phyloP scores from a whole-genome alignment of 352 stramenopile genomes.

The Pythium guiyangense region DNA sequence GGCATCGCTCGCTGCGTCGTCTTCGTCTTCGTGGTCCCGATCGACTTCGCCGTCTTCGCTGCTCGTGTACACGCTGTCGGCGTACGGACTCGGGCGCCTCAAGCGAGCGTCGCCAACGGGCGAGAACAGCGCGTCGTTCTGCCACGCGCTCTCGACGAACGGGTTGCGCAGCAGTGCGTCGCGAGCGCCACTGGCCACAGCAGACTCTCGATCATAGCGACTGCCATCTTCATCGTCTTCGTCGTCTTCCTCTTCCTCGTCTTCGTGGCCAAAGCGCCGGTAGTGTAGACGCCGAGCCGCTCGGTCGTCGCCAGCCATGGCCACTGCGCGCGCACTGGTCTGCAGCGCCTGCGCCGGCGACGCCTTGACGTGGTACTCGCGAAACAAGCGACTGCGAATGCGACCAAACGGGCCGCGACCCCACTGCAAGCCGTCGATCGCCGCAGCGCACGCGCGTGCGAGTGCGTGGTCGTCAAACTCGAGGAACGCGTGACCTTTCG shows the following conservation, averaged over 20 bases:
- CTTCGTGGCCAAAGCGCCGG: too few relatives aligned
- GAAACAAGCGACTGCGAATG: slow-evolving; percentile 73
- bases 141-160: slow-evolving; percentile 2
- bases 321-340: neutral
- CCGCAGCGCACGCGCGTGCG: slow-evolving; percentile 43
- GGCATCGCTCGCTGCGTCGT: too few relatives aligned
- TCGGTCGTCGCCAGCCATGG: neutral
- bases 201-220: neutral
- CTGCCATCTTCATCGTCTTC: neutral
- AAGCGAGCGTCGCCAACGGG: neutral
- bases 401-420: slow-evolving; percentile 48
- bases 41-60: slow-evolving; percentile 18
- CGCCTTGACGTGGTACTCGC: slow-evolving; percentile 75
- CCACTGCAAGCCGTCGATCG: slow-evolving; percentile 73
- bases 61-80: slow-evolving; percentile 24
- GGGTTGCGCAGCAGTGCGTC: neutral
- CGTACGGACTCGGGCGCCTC: slow-evolving; percentile 15
- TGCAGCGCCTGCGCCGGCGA: slow-evolving; percentile 16
- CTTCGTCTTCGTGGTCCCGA: slow-evolving; percentile 12
- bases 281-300: too few relatives aligned
- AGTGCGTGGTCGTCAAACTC: slow-evolving; percentile 75
- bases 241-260: too few relatives aligned
- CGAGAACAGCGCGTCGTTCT: neutral
- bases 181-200: too few relatives aligned
- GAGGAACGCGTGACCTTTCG: slow-evolving; percentile 78